phyloP scores from a whole-genome alignment of 2,329 filamentous ascomycete species.

The Lecanicillium sp. region DNA sequence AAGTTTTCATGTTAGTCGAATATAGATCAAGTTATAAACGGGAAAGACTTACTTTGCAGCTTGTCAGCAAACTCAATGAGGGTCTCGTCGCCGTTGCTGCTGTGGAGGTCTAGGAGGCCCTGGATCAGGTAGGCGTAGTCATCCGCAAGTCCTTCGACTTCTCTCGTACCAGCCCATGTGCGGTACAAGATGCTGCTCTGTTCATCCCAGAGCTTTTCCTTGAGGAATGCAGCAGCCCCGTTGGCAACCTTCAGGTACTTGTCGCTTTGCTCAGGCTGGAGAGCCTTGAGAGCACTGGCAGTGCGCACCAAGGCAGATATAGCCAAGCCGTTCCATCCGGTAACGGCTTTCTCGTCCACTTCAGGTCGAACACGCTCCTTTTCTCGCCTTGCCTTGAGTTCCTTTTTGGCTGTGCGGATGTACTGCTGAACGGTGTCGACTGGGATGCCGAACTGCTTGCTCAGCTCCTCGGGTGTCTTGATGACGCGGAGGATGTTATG shows the following conservation, averaged over 20 bases:
- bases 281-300: conserved; percentile 55
- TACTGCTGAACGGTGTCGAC: conserved; percentile 61
- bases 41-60: conserved; percentile 60
- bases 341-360: conserved; percentile 82
- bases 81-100: conserved; percentile 67
- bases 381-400: conserved; percentile 64
- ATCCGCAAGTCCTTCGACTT: conserved; percentile 72
- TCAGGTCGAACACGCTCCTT: conserved; percentile 67
- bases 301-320: conserved; percentile 76
- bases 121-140: conserved; percentile 88
- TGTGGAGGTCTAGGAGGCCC: conserved; percentile 77
- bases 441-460: conserved; percentile 65
- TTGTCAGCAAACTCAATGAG: conserved; percentile 76
- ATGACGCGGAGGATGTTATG: conserved; percentile 79
- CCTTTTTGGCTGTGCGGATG: conserved; percentile 58
- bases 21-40: too few species aligned
- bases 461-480: conserved; percentile 60
- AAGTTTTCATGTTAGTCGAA: background rate
- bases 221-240: conserved; percentile 65
- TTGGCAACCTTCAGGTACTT: conserved; percentile 59
- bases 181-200: conserved; percentile 58
- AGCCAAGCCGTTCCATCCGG: conserved; percentile 81
- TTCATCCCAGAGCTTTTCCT: conserved; percentile 62
- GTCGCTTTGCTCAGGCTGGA: conserved; percentile 49
- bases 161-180: conserved; percentile 60